Conservation (phyloP, 1,139 yeast species). For the Geotrichum citri-aurantii region DNA sequence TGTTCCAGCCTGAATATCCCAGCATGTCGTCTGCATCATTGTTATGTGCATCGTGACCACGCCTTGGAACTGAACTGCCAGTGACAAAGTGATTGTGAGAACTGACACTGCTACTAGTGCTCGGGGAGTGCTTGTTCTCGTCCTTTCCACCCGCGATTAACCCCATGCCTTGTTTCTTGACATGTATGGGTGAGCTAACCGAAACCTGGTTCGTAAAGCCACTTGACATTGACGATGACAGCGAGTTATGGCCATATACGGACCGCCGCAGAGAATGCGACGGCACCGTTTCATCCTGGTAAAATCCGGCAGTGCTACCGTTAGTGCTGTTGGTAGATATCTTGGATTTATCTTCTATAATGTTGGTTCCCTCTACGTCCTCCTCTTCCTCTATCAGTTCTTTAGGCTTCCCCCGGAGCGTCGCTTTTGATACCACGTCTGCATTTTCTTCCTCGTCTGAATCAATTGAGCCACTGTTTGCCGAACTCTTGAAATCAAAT, state of each 20-base stretch:
- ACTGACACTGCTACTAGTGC: neutral
- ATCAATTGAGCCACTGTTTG: constrained; percentile 1
- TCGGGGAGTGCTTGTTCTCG: neutral
- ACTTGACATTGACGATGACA: constrained; percentile 7
- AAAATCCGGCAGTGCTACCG: neutral
- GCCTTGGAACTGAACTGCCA: neutral
- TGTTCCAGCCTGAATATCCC: constrained; percentile 14
- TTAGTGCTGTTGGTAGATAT: neutral
- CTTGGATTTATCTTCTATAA: neutral
- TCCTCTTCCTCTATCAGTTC: neutral
- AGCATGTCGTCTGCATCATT: constrained; percentile 13
- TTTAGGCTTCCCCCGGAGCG: neutral
- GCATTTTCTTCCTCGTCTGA: constrained; percentile 6
- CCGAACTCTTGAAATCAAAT: neutral
- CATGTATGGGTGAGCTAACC: constrained; percentile 3
- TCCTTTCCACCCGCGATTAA: neutral
- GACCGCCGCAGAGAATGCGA: neutral
- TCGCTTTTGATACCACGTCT: neutral
- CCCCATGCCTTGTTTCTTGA: neutral
- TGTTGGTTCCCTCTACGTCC: neutral
- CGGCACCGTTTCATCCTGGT: neutral
- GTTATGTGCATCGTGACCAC: neutral
- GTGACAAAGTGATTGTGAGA: neutral
- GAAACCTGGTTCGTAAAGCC: constrained; percentile 8
- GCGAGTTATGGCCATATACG: neutral